Evolutionary conservation across 352 stramenopile species (phyloP), one percentile per base, ranked within the genome.

Genomic region (Globisporangium splendens): DNA sequence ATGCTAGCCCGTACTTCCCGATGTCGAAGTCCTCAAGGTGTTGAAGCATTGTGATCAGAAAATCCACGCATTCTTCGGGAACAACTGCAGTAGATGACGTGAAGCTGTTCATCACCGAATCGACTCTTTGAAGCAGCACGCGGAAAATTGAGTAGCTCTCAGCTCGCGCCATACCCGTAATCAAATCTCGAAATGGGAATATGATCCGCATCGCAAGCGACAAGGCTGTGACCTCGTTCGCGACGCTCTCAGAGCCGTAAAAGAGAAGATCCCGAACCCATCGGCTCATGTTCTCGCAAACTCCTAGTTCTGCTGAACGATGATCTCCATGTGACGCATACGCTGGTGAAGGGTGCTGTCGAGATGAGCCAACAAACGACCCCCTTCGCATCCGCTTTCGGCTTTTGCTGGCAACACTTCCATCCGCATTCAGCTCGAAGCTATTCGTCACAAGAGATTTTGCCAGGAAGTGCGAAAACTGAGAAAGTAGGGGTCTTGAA

Each of bases 1-100:
- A 48, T 33, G 78, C 44, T 20, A 62, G 56, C 28, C 59, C 61
- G 62, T 84, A 72, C 35, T 83, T 84, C 56, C 66, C 56, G 1
- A 86, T 54, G 33, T 86, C 76, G 10, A 66, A 63, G 51, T 86
- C 70, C 13, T 84, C 76, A 50, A 75, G 66, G 50, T 83, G 70
- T 21, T 60, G 68, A 22, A 83, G 67, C 50, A 83, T 62, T 5
- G 77, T 52, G 11, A 84, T 46, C 59, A 77, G 73, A 41, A 86
- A 66, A 50, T 80, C 61, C 52, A 86, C 22, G 42, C 70, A 78
- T 50, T 75, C 69, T 44, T 41, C 60, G 6, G 72, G 70, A 22
- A 72, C 48, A 15, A 58, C 35, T 3, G 51, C 62, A 10, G 73
- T 56, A 4, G 69, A 72, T 5, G 72, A 65, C 10, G 62, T 63